Conservation (phyloP, 2,329 filamentous ascomycete species). For the Xylaria sp. region DNA sequence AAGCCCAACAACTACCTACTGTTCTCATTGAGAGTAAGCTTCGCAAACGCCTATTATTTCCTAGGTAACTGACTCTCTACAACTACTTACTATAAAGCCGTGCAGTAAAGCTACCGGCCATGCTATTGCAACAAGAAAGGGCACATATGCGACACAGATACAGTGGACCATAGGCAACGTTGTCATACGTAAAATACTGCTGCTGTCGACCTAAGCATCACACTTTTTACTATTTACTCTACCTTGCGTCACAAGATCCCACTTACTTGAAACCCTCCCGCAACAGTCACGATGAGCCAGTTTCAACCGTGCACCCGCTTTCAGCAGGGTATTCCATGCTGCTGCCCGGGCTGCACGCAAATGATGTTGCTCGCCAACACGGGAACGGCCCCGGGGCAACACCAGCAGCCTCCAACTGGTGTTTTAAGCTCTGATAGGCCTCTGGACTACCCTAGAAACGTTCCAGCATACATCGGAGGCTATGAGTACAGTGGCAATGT, state of each 20-base stretch:
- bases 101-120: not conserved
- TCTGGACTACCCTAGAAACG: not conserved
- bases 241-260: not conserved
- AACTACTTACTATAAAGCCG: not conserved
- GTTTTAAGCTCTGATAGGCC: not conserved
- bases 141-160: not conserved
- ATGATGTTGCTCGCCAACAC: not conserved
- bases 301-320: not conserved
- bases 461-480: not conserved
- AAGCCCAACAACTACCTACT: not conserved
- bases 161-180: not conserved
- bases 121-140: not conserved
- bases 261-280: not conserved
- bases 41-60: not conserved
- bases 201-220: not conserved
- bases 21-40: not conserved
- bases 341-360: not conserved
- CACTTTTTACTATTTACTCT: not conserved
- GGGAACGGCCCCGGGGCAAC: not conserved
- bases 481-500: too few species aligned
- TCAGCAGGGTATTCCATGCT: constrained; percentile 1
- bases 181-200: not conserved
- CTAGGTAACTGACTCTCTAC: not conserved
- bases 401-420: not conserved
- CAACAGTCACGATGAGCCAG: constrained; percentile 4